Evolutionary conservation across 2,329 filamentous ascomycete genomes (phyloP).

Genomic region (Coniochaeta hoffmannii): DNA sequence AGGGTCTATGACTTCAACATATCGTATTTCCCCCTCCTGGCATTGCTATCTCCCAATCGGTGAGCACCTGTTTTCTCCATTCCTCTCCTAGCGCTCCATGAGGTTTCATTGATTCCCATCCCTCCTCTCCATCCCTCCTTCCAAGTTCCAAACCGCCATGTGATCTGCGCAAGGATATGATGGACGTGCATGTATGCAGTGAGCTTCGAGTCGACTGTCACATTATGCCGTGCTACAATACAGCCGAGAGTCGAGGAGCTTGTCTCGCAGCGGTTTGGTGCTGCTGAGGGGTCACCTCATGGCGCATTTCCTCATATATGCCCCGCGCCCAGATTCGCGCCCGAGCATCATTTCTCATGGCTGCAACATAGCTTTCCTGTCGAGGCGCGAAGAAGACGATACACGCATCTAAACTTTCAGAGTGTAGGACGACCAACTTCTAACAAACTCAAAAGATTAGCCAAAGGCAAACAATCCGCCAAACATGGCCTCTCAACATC

Average conservation of each 20-base stretch:
- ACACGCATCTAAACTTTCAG: too few species aligned
- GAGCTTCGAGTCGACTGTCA: background rate
- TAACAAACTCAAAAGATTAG: background rate
- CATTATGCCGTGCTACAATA: background rate
- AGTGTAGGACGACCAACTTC: too few species aligned
- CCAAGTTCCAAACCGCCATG: background rate
- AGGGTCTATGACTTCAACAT: background rate
- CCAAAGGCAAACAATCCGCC: background rate
- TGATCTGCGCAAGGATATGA: background rate
- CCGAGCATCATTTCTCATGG: background rate
- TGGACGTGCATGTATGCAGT: background rate
- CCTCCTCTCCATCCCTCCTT: background rate
- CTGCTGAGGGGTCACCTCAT: background rate
- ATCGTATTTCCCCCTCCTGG: background rate
- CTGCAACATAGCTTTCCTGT: background rate
- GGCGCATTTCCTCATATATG: background rate
- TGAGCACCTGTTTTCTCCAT: background rate
- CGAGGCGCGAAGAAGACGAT: too few species aligned
- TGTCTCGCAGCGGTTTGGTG: background rate
- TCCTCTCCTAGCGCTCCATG: background rate
- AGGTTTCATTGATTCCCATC: background rate
- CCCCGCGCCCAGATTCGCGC: background rate
- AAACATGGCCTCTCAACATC: conserved; percentile 6
- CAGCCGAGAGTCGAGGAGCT: background rate
- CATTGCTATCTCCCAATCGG: background rate